These are phyloP conservation scores for Blastobotrys terrestris DNA, from an alignment of 805 yeast species.

Conservation along the genomic window DNA sequence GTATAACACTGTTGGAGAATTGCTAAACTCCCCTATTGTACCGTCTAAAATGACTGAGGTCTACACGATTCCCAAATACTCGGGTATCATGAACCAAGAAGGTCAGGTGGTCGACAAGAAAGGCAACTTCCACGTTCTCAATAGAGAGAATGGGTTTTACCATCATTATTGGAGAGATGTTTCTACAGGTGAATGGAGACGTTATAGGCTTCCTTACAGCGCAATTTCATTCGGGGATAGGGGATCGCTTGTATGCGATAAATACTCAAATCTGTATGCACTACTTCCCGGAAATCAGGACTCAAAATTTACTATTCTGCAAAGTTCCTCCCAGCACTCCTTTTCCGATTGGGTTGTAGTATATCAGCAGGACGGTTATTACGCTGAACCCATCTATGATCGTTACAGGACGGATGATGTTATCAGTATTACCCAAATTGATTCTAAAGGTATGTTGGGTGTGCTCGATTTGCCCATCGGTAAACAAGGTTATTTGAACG, in stretches of 20 bases:
- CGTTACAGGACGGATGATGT: background rate
- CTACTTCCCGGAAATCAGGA: background rate
- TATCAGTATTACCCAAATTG: background rate
- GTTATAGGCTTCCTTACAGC: background rate
- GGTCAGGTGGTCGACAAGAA: conserved; percentile 18
- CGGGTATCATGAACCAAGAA: conserved; percentile 24
- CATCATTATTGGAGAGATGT: conserved; percentile 14
- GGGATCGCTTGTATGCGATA: background rate
- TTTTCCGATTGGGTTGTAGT: background rate
- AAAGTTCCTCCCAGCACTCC: background rate
- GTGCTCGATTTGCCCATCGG: background rate
- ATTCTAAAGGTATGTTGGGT: background rate
- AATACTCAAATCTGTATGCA: background rate
- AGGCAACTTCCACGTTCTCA: conserved; percentile 19
- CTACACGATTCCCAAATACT: conserved; percentile 7
- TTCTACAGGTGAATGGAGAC: background rate
- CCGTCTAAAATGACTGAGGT: conserved; percentile 5
- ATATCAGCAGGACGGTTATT: background rate
- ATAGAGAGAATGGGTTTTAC: conserved; percentile 17
- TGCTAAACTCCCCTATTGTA: conserved; percentile 13
- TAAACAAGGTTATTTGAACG: too few species aligned
- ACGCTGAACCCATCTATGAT: conserved; percentile 1
- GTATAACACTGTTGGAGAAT: conserved; percentile 12
- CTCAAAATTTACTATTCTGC: background rate
- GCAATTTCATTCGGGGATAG: background rate